phyloP scores from a whole-genome alignment of 2,329 filamentous ascomycete genomes.

The Scorias spongiosa region DNA sequence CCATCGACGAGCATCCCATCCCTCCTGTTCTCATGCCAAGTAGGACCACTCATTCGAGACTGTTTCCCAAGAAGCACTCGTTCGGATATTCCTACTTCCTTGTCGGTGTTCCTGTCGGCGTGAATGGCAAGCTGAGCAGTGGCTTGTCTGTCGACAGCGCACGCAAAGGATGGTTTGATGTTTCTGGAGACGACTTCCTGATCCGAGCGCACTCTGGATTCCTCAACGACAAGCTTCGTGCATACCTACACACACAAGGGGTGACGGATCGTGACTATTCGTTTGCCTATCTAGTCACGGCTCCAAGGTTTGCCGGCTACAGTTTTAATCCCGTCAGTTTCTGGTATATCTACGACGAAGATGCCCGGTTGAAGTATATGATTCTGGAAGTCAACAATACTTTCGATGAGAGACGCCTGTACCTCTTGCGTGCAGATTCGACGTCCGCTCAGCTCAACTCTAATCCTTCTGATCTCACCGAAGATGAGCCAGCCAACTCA shows the following conservation, averaged over 20 bases:
- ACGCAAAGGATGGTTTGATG: slow-evolving; percentile 39
- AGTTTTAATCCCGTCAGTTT: slow-evolving; percentile 65
- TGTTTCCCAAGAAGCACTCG: slow-evolving; percentile 52
- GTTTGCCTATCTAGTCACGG: slow-evolving; percentile 56
- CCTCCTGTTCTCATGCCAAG: slow-evolving; percentile 47
- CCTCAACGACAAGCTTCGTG: slow-evolving; percentile 47
- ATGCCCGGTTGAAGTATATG: slow-evolving; percentile 45
- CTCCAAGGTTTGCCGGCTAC: slow-evolving; percentile 52
- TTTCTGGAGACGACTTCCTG: slow-evolving; percentile 48
- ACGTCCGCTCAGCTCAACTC: slow-evolving; percentile 1
- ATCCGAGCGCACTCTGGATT: slow-evolving; percentile 39
- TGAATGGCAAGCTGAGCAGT: slow-evolving; percentile 38
- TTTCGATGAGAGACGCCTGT: slow-evolving; percentile 56
- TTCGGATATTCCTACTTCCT: slow-evolving; percentile 59
- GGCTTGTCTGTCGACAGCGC: slow-evolving; percentile 36
- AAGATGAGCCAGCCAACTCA: slow-evolving; percentile 2
- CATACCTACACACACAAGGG: slow-evolving; percentile 41
- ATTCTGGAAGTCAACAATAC: slow-evolving; percentile 65
- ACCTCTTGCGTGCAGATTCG: slow-evolving; percentile 38
- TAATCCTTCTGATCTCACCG: background rate
- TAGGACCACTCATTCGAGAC: slow-evolving; percentile 46
- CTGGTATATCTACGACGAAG: slow-evolving; percentile 57
- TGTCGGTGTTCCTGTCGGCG: slow-evolving; percentile 52
- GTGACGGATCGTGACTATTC: slow-evolving; percentile 46
- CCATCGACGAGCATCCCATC: slow-evolving; percentile 9